A percentile compares a stretch with the other conserved stretches of the same genome.
These are phyloP conservation scores for Mycosphaerella sp. DNA, from an alignment of 2,329 filamentous ascomycete genomes.

Conservation along the genomic window DNA sequence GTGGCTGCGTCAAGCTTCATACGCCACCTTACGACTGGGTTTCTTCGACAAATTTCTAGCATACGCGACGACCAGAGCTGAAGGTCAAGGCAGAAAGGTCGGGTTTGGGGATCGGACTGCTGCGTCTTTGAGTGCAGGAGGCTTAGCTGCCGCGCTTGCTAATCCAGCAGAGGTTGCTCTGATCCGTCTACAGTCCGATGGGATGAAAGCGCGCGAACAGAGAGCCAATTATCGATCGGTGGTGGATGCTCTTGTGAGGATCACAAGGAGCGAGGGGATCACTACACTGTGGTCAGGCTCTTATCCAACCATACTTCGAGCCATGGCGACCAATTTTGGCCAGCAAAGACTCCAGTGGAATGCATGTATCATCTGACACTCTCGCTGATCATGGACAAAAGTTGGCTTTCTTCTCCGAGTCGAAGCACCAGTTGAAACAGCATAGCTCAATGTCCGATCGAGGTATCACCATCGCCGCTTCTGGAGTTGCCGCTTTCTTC, in stretches of 20 bases:
- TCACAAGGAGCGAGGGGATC: slow-evolving; percentile 73
- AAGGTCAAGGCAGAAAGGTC: slow-evolving; percentile 59
- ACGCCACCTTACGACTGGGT: slow-evolving; percentile 88
- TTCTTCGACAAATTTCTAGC: slow-evolving; percentile 96
- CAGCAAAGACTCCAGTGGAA: neutral
- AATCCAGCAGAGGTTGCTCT: slow-evolving; percentile 93
- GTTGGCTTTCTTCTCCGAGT: slow-evolving; percentile 92
- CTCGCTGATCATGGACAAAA: slow-evolving; percentile 41
- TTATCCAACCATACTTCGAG: slow-evolving; percentile 81
- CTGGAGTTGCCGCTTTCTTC: slow-evolving; percentile 89
- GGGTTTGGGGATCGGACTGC: slow-evolving; percentile 80
- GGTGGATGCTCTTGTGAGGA: slow-evolving; percentile 75
- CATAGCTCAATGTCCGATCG: slow-evolving; percentile 55
- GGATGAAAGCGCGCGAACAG: slow-evolving; percentile 73
- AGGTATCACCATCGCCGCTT: slow-evolving; percentile 71
- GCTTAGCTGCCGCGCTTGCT: slow-evolving; percentile 83
- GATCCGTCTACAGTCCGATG: slow-evolving; percentile 96
- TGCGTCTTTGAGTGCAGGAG: slow-evolving; percentile 77
- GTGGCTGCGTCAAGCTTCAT: slow-evolving; percentile 85
- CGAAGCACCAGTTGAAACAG: slow-evolving; percentile 75
- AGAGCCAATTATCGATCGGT: slow-evolving; percentile 91
- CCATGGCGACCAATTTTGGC: slow-evolving; percentile 96
- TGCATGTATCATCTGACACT: no score
- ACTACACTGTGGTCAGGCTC: slow-evolving; percentile 80
- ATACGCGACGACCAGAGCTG: slow-evolving; percentile 58